Base-by-base conservation (phyloP, 169 alveolate genomes). In the Plasmodium gonderi region DNA sequence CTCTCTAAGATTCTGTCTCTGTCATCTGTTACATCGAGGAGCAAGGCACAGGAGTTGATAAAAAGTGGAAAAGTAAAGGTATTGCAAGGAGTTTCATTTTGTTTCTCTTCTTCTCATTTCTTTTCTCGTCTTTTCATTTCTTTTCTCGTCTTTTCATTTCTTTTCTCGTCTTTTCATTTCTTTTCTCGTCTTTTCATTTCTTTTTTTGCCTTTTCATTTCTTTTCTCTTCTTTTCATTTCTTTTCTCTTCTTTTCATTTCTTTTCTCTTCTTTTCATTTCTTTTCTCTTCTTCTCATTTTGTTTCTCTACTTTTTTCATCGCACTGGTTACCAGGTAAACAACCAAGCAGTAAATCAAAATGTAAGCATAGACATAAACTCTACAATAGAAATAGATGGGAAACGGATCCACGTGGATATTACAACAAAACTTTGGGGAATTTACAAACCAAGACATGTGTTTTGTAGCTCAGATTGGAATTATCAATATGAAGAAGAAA, bases 11-110 rank as follows among this genome's bases (percentile, higher is more conserved):
- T 85, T 33, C 47, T 85, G 20, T 85, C 92, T 11, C 45, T 85
- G 67, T 85, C 92, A 36, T 74, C 87, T 4, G 85, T 85, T 17
- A 67, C 85, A 6, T 85, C 92, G 20, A 85, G 92, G 67, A 77
- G 85, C 40, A 85, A 85, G 40, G 92, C 92, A 11, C 92, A 85
- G 47, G 92, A 85, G 45, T 51, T 85, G 69, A 85, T 85, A 14
- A 85, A 67, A 75, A 85, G 31, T 5, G 92, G 92, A 12, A 51
- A 75, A 6, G 68, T 85, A 26, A 85, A 85, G 85, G 92, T 85
- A n/a, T 80, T 12, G 67, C 31, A 17, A n/a, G 42, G 65, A 54
- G 38, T 14, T 51, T 14, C 54, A 31, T 79, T 51, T 33, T 2
- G 6, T 49, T 79, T 47, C n/a, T n/a, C n/a, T n/a, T n/a, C n/a